Percentiles rank a stretch among this genome's conserved stretches.
These are phyloP conservation scores for Fraxinus latifolia DNA, from an alignment of 305 asterid species.

Conservation along the genomic window DNA sequence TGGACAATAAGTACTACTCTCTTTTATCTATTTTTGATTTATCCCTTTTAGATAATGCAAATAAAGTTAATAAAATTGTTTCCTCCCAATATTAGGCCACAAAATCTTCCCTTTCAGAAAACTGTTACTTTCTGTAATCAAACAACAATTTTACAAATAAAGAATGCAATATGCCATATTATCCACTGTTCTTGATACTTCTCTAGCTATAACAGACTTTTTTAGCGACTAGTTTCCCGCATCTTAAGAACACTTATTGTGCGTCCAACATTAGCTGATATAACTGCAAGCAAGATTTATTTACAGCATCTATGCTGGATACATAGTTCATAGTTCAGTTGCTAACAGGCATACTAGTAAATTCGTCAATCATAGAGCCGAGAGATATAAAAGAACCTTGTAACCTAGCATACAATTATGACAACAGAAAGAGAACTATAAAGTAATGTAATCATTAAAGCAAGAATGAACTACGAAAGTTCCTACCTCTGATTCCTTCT, in stretches of 20 bases:
- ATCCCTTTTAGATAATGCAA: not conserved
- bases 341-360: not conserved
- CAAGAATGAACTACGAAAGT: not conserved
- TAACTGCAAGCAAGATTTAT: not conserved
- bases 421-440: not conserved
- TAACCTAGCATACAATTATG: not conserved
- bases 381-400: not conserved
- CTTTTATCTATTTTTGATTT: not conserved
- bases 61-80: not conserved
- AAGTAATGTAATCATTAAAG: not conserved
- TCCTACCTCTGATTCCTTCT: constrained; percentile 2
- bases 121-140: not conserved
- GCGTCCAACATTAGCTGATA: not conserved
- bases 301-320: not conserved
- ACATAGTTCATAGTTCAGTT: not conserved
- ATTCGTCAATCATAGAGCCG: not conserved
- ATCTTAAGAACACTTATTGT: not conserved
- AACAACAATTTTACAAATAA: not conserved
- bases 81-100: not conserved
- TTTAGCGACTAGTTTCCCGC: not conserved
- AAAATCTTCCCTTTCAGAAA: not conserved
- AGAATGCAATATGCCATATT: not conserved
- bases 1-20: not conserved
- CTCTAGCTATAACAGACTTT: too few species aligned
- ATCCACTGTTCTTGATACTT: not conserved